Percentiles rank a stretch among this genome's conserved stretches.
Conservation (phyloP, 768 basidiomycete genomes). For the Tricholomella constricta region DNA sequence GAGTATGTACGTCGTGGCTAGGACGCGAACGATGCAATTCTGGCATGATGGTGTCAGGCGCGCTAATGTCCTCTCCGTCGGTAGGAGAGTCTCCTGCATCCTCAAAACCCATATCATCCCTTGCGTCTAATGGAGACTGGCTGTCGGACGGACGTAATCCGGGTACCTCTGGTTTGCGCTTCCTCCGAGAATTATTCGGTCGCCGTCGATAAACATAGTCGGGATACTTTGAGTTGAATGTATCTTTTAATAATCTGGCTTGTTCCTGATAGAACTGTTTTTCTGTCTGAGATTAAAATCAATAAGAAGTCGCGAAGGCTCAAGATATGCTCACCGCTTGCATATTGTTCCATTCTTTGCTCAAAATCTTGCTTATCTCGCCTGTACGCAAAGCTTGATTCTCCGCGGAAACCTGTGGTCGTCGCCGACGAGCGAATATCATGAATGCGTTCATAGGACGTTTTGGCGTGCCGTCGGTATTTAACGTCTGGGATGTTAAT, state of each 20-base stretch:
- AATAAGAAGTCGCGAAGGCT: not conserved
- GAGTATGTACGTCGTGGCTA: slow-evolving; percentile 27
- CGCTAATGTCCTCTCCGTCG: slow-evolving; percentile 33
- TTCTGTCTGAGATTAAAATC: slow-evolving; percentile 49
- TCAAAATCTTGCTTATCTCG: slow-evolving; percentile 86
- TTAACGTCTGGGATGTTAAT: slow-evolving; percentile 77
- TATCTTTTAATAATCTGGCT: slow-evolving; percentile 83
- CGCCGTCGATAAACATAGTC: slow-evolving; percentile 89
- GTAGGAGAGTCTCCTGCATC: slow-evolving; percentile 40
- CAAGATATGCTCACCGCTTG: slow-evolving; percentile 51
- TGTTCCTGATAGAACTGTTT: slow-evolving; percentile 90
- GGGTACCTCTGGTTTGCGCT: slow-evolving; percentile 40
- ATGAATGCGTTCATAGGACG: slow-evolving; percentile 94
- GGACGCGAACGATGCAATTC: slow-evolving; percentile 28
- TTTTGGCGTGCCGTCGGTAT: slow-evolving; percentile 86
- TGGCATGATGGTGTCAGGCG: slow-evolving; percentile 21
- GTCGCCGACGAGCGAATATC: slow-evolving; percentile 83
- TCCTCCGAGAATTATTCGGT: slow-evolving; percentile 82
- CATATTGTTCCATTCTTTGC: slow-evolving; percentile 87
- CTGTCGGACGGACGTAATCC: slow-evolving; percentile 30
- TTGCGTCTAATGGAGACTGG: slow-evolving; percentile 26
- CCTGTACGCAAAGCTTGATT: slow-evolving; percentile 90
- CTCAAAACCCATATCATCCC: slow-evolving; percentile 33
- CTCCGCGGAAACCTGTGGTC: slow-evolving; percentile 84
- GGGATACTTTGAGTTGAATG: slow-evolving; percentile 82